phyloP scores from a whole-genome alignment of 1,284 basidiomycete genomes.

The Takashimella tepidaria region DNA sequence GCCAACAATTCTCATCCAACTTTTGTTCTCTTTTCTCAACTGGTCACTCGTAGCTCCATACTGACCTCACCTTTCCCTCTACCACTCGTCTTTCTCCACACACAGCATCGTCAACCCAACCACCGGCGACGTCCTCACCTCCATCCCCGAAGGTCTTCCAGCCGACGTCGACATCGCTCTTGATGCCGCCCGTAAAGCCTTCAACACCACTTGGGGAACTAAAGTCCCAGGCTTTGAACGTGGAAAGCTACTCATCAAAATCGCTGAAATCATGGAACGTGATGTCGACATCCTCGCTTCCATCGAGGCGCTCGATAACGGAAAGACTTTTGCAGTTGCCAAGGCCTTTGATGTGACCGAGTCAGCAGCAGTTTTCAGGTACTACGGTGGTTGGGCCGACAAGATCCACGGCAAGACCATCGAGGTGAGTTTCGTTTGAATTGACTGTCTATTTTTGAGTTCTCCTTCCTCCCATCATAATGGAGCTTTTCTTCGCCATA shows the following conservation, averaged over 20 bases:
- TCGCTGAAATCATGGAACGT: conserved; percentile 69
- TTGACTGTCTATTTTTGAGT: too few relatives aligned
- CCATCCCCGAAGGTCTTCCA: conserved; percentile 62
- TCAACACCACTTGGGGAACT: conserved; percentile 66
- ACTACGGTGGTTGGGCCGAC: conserved; percentile 59
- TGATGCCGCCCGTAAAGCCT: conserved; percentile 69
- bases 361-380: conserved; percentile 61
- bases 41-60: background rate
- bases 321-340: conserved; percentile 65
- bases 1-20: conserved; percentile 52
- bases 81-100: background rate
- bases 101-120: conserved; percentile 71
- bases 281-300: conserved; percentile 68
- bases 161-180: conserved; percentile 72
- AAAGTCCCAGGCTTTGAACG: conserved; percentile 56
- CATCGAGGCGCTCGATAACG: conserved; percentile 75
- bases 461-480: background rate
- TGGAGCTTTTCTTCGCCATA: background rate
- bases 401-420: conserved; percentile 79
- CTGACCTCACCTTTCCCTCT: background rate
- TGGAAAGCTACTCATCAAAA: conserved; percentile 58
- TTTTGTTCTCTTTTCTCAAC: background rate
- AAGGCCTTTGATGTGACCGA: conserved; percentile 61
- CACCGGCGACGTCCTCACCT: conserved; percentile 64
- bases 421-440: conserved; percentile 49